phyloP scores from a whole-genome alignment of 805 yeast genomes.

The Candida ficus region DNA sequence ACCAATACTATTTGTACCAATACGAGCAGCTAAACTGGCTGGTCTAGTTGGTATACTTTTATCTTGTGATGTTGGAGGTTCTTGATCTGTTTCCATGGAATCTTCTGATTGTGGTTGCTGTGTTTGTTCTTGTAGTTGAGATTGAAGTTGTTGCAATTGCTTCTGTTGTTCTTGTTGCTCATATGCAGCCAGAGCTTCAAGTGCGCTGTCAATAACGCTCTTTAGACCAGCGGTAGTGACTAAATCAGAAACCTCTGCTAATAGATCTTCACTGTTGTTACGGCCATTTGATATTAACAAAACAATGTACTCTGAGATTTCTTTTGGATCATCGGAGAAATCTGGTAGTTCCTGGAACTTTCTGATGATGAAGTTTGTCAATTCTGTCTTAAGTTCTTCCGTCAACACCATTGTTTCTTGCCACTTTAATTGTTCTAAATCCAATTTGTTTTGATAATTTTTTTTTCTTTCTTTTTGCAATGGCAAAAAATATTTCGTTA shows the following conservation, averaged over 20 bases:
- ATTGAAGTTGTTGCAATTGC: constrained; percentile 1
- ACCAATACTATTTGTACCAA: constrained; percentile 5
- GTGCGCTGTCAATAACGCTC: constrained; percentile 51
- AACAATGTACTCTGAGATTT: constrained; percentile 71
- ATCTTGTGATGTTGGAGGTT: not conserved
- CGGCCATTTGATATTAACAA: constrained; percentile 66
- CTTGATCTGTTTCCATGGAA: constrained; percentile 5
- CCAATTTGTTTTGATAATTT: not conserved
- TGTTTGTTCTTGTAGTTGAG: constrained; percentile 1
- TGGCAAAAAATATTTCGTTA: not conserved
- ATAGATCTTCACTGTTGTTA: constrained; percentile 54
- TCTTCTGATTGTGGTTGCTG: constrained; percentile 1
- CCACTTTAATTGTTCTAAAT: not conserved
- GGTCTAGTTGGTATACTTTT: constrained; percentile 10
- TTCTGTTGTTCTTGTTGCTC: constrained; percentile 6
- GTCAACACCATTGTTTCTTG: constrained; percentile 10
- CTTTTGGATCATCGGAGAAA: constrained; percentile 47
- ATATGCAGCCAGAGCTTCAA: constrained; percentile 40
- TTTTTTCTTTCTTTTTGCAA: not conserved
- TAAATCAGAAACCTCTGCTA: constrained; percentile 53
- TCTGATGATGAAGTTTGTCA: constrained; percentile 38
- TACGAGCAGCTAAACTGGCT: constrained; percentile 7
- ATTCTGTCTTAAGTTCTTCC: constrained; percentile 33
- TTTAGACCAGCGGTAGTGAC: constrained; percentile 58
- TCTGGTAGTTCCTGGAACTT: constrained; percentile 35